These are phyloP conservation scores for Apiotrichum veenhuisii DNA, from an alignment of 1,284 basidiomycete genomes.

Conservation along the genomic window DNA sequence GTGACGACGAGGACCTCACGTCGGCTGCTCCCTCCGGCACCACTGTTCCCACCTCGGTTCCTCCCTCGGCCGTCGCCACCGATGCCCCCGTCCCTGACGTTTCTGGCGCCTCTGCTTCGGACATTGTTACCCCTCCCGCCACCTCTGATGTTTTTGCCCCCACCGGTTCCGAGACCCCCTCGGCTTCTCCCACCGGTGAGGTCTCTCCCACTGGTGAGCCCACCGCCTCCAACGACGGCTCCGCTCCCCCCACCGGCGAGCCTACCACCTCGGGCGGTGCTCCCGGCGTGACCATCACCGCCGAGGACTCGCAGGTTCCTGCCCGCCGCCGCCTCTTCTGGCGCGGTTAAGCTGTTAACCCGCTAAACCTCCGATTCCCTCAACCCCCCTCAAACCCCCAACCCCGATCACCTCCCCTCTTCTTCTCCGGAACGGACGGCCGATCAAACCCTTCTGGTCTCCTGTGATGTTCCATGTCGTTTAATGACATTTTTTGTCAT, in stretches of 20 bases:
- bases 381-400: not conserved
- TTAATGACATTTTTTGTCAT: conserved; percentile 4
- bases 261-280: not conserved
- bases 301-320: conserved; percentile 1
- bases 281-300: not conserved
- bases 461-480: not conserved
- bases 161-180: not conserved
- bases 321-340: conserved; percentile 13
- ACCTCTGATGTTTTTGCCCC: not conserved
- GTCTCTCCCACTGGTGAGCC: not conserved
- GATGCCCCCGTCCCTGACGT: not conserved
- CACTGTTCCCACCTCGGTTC: not conserved
- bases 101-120: not conserved
- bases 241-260: not conserved
- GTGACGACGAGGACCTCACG: not conserved
- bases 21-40: not conserved
- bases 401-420: not conserved
- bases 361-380: not conserved
- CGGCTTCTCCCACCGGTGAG: not conserved
- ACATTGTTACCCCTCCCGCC: not conserved
- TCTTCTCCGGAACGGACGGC: not conserved
- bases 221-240: not conserved
- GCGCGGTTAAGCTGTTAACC: conserved; percentile 8
- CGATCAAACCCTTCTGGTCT: not conserved
- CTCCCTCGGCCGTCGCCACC: not conserved